Conservation (phyloP, 2,329 filamentous ascomycete species). For the Sporothrix brasiliensis region DNA sequence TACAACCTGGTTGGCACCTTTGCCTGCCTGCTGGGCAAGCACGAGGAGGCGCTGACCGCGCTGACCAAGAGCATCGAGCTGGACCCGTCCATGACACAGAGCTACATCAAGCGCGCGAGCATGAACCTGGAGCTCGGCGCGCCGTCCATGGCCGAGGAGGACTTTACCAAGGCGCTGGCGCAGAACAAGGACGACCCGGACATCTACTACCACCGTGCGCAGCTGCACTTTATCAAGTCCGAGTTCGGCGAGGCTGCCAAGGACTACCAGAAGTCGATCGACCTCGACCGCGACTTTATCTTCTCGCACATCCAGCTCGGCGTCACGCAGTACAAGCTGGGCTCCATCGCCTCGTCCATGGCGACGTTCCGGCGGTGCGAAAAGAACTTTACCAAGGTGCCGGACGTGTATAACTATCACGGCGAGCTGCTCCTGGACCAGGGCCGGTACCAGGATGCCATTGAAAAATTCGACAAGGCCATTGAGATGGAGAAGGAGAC, state of each 20-base stretch:
- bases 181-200: conserved; percentile 90
- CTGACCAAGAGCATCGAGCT: conserved; percentile 92
- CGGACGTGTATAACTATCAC: conserved; percentile 99
- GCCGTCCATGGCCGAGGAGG: conserved; percentile 80
- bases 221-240: conserved; percentile 95
- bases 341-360: conserved; percentile 95
- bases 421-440: conserved; percentile 96
- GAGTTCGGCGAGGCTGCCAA: conserved; percentile 93
- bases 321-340: conserved; percentile 99
- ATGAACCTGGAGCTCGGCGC: conserved; percentile 94
- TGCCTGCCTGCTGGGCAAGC: conserved; percentile 87
- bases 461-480: conserved; percentile 98
- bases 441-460: conserved; percentile 90
- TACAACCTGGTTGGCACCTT: conserved; percentile 98
- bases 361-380: conserved; percentile 96
- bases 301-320: conserved; percentile 99
- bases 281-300: conserved; percentile 93
- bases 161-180: conserved; percentile 82
- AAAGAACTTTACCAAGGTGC: conserved; percentile 96
- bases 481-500: conserved; percentile 97
- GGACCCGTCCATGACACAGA: conserved; percentile 85
- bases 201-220: conserved; percentile 98
- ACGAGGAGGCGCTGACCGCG: conserved; percentile 77
- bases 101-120: conserved; percentile 97
- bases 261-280: conserved; percentile 99